phyloP scores from a whole-genome alignment of 139 green algal species.

The Parachlorella kessleri region DNA sequence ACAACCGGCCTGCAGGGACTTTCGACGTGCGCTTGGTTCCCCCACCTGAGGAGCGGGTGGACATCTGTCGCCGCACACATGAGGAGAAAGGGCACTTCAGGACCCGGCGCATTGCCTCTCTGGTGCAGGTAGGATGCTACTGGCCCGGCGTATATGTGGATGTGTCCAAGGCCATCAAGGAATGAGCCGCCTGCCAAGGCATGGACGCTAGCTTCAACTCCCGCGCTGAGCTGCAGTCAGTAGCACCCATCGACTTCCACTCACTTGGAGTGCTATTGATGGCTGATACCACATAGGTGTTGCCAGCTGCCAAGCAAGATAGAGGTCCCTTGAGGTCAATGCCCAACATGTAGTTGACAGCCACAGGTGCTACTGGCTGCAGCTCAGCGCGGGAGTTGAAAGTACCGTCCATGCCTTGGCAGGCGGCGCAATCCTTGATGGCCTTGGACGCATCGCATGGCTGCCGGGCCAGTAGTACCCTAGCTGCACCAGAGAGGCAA shows the following conservation, averaged over 20 bases:
- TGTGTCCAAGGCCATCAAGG: background rate
- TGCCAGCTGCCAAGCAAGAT: too few relatives aligned
- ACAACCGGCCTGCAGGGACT: background rate
- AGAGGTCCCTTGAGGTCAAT: background rate
- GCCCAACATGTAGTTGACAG: background rate
- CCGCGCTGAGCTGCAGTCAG: background rate
- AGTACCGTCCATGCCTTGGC: background rate
- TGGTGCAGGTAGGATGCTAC: background rate
- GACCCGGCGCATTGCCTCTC: background rate
- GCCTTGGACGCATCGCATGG: background rate
- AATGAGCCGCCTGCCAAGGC: background rate
- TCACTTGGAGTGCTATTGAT: too few relatives aligned
- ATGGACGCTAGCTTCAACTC: background rate
- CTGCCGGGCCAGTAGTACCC: background rate
- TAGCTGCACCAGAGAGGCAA: background rate
- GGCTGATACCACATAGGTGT: too few relatives aligned
- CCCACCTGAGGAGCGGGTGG: background rate
- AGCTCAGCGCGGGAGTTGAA: background rate
- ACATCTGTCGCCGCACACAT: background rate
- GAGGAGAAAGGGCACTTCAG: background rate
- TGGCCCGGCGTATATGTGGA: background rate
- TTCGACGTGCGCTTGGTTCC: background rate
- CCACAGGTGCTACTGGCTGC: background rate
- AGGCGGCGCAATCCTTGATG: background rate
- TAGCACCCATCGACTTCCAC: background rate